phyloP scores from a whole-genome alignment of 192 early-diverging fungal species.

The Backusella psychrophila region DNA sequence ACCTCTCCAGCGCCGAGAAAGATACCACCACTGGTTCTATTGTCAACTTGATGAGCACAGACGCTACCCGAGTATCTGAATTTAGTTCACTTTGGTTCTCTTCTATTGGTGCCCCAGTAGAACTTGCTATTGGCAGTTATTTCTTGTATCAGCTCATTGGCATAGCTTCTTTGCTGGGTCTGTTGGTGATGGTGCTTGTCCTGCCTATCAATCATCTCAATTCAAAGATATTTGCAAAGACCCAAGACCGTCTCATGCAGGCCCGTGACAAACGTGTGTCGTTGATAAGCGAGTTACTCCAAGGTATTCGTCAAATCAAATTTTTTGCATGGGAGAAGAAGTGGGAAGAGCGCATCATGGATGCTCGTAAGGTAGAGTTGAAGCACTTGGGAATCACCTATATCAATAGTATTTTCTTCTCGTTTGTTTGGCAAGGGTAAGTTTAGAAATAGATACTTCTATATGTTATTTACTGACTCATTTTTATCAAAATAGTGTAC shows the following conservation, averaged over 20 bases:
- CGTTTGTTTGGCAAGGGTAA: constrained; percentile 37
- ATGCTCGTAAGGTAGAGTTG: constrained; percentile 45
- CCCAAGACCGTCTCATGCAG: constrained; percentile 60
- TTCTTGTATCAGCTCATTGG: constrained; percentile 81
- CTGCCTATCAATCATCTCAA: constrained; percentile 40
- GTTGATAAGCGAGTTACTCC: constrained; percentile 54
- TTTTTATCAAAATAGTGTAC: constrained; percentile 3
- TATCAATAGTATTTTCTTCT: constrained; percentile 7
- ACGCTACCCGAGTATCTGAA: constrained; percentile 60
- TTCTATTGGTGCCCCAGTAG: constrained; percentile 55
- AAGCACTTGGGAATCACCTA: constrained; percentile 24
- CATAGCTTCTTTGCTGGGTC: constrained; percentile 69
- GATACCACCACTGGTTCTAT: constrained; percentile 50
- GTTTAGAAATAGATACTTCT: background rate
- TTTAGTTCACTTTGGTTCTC: constrained; percentile 48
- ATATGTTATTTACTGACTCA: background rate
- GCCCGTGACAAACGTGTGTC: constrained; percentile 75
- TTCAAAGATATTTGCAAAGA: constrained; percentile 34
- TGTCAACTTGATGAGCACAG: constrained; percentile 72
- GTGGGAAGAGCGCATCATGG: constrained; percentile 50
- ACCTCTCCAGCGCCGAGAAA: constrained; percentile 40
- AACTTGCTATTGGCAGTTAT: constrained; percentile 60
- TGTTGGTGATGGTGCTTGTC: constrained; percentile 53
- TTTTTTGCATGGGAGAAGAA: constrained; percentile 41
- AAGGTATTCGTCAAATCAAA: constrained; percentile 80